Percentiles rank a stretch among this genome's conserved stretches.
Evolutionary conservation across 768 basidiomycete species (phyloP).

Genomic region (Bullera alba): DNA sequence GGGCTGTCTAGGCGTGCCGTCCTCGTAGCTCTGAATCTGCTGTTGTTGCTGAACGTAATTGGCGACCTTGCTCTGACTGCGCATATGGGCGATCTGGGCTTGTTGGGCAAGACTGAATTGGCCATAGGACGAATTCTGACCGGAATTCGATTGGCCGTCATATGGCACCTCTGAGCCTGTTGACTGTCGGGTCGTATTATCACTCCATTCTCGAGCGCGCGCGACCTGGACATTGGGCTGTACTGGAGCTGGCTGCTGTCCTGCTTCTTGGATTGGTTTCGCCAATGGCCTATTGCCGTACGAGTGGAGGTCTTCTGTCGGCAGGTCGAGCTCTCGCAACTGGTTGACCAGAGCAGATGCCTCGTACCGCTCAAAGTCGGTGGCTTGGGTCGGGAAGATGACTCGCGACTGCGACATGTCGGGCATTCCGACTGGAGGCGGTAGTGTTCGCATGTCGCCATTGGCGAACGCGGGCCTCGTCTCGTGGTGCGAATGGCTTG

Average conservation of each 20-base stretch:
- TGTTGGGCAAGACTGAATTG: not conserved
- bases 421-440: constrained; percentile 32
- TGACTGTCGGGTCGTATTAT: constrained; percentile 20
- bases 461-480: constrained; percentile 37
- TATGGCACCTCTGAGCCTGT: constrained; percentile 35
- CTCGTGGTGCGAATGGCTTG: constrained; percentile 36
- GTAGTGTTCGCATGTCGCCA: constrained; percentile 39
- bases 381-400: constrained; percentile 48
- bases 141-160: not conserved
- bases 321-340: constrained; percentile 44
- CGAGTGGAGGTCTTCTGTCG: constrained; percentile 42
- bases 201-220: constrained; percentile 7
- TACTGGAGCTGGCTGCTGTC: not conserved
- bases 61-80: constrained; percentile 14
- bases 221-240: not conserved
- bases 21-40: constrained; percentile 7
- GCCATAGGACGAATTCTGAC: not conserved
- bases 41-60: constrained; percentile 29
- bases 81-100: constrained; percentile 3
- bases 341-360: constrained; percentile 43
- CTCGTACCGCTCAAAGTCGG: constrained; percentile 46
- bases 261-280: constrained; percentile 9
- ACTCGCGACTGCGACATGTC: constrained; percentile 18
- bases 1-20: constrained; percentile 13
- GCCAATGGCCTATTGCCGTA: constrained; percentile 38